Evolutionary conservation across 495 filamentous ascomycete genomes (phyloP), one percentile per base, ranked within the genome.

Genomic region (Penicillium malachiteum): DNA sequence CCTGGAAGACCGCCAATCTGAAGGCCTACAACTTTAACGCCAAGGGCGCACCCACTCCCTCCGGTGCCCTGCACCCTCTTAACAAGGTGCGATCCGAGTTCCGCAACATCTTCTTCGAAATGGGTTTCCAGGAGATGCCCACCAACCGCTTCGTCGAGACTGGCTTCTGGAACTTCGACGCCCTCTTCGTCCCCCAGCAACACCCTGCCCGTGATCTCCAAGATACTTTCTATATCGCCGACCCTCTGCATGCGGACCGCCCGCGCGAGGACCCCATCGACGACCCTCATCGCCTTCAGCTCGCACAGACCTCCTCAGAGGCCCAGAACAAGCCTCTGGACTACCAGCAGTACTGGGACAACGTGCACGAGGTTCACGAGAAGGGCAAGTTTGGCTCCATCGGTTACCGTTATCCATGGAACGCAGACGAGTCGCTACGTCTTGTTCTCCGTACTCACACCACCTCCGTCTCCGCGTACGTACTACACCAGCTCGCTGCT

Each of bases 1-100:
- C 76, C 7, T 79, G 76, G 76, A 92, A 96, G 77, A 89, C 85
- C 33, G 88, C 87, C 9, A 81, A 85, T 31, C 91, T 97, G 74
- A 97, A 98, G 77, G 89, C 92, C 33, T 97, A 97, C 78, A 98
- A 97, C 77, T 97, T 97, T 81, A 91, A 91, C 55, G 87, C 94
- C 14, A 83, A 92, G 56, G 94, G 94, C 54, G 87, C 90, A 7
- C 77, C 82, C 37, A 87, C 91, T 50, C 77, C 84, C 26, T 79
- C 87, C n/a, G 93, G 93, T 45, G 90, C 94, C 18, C 76, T 98
- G 56, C 93, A 97, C 75, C 94, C 94, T 2, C 78, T 97, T 61
- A 97, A 89, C 73, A 97, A 97, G 75, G 92, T 97, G 55, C 86
- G 92, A 45, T 80, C 87, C 55, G 94, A 97, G 72, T 95, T 97